phyloP scores from a whole-genome alignment of 371 early-diverging fungal species.

The Mortierella sp. region DNA sequence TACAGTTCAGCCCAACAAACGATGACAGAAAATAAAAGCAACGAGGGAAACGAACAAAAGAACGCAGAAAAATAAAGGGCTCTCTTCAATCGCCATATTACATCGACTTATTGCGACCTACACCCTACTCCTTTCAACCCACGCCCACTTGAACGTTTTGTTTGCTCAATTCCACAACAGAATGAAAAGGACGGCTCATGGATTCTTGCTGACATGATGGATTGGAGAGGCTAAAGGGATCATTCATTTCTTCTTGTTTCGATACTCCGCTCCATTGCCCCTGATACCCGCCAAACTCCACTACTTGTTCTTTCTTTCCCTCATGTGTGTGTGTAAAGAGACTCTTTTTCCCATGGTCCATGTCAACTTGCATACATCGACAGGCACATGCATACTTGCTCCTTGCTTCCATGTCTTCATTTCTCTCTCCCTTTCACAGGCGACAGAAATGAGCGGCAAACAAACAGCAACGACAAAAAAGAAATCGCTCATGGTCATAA shows the following conservation, averaged over 20 bases:
- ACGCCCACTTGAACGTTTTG: not conserved
- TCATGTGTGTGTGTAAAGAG: not conserved
- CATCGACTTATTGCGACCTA: not conserved
- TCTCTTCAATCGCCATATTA: not conserved
- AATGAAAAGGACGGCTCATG: not conserved
- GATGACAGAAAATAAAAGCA: not conserved
- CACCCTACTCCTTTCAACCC: not conserved
- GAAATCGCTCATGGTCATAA: not conserved
- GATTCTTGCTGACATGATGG: conserved; percentile 13
- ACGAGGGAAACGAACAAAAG: not conserved
- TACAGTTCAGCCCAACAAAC: conserved; percentile 10
- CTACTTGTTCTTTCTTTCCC: not conserved
- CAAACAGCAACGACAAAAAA: not conserved
- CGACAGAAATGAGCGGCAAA: conserved; percentile 5
- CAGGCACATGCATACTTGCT: not conserved
- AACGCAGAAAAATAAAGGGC: not conserved
- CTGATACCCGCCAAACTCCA: not conserved
- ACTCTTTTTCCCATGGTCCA: conserved; percentile 8
- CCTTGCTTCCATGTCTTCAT: not conserved
- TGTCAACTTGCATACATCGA: conserved; percentile 3
- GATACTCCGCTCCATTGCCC: not conserved
- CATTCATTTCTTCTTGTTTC: not conserved
- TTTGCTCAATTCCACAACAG: not conserved
- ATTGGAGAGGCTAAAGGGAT: not conserved
- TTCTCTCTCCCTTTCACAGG: not conserved